These are phyloP conservation scores for Microcera coccophila DNA, from an alignment of 2,329 filamentous ascomycete species.

Conservation along the genomic window DNA sequence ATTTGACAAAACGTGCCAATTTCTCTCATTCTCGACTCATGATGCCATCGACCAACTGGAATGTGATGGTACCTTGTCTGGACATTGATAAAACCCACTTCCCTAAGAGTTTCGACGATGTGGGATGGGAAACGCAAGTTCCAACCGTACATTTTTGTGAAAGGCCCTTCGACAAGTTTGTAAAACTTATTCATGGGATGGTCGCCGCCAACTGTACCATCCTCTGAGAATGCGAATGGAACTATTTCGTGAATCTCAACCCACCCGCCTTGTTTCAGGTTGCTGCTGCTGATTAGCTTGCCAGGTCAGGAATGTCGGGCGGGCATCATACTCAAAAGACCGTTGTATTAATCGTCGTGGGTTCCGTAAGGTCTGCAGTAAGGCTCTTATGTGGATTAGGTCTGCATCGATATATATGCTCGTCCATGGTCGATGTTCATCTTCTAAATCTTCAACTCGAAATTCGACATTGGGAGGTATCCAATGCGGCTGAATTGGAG, in stretches of 20 bases:
- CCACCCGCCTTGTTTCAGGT: constrained; percentile 38
- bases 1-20: constrained; percentile 37
- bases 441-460: constrained; percentile 38
- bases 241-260: constrained; percentile 37
- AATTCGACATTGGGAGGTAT: constrained; percentile 56
- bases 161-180: constrained; percentile 30
- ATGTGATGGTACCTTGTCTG: constrained; percentile 28
- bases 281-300: constrained; percentile 22
- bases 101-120: constrained; percentile 28
- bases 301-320: background rate
- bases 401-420: constrained; percentile 42
- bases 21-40: constrained; percentile 32
- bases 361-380: constrained; percentile 49
- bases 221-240: constrained; percentile 31
- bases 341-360: constrained; percentile 48
- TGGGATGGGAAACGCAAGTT: constrained; percentile 28
- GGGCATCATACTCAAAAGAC: constrained; percentile 37
- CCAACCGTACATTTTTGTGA: constrained; percentile 34
- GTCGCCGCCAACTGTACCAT: constrained; percentile 25
- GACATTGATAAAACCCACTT: constrained; percentile 34
- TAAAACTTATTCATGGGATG: constrained; percentile 35
- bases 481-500: constrained; percentile 42
- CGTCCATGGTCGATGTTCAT: constrained; percentile 34
- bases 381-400: constrained; percentile 51
- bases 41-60: constrained; percentile 38